Evolutionary conservation across 2,329 filamentous ascomycete genomes (phyloP).

Genomic region (Botryotinia convoluta): DNA sequence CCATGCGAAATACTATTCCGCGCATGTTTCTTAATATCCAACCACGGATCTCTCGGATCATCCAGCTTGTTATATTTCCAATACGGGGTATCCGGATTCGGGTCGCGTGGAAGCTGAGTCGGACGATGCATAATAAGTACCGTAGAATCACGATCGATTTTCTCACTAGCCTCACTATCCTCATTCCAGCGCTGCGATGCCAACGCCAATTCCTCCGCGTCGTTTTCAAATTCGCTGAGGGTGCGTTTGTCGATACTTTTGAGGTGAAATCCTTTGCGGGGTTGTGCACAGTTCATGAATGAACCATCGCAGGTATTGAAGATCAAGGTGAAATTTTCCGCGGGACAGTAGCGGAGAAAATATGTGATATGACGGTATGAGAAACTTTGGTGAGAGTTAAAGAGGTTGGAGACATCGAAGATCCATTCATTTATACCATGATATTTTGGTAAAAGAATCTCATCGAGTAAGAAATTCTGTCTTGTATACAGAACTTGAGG

Average conservation of each 20-base stretch:
- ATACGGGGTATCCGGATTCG: neutral
- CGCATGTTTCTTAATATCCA: neutral
- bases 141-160: neutral
- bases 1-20: neutral
- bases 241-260: fast-evolving
- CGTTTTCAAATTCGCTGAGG: neutral
- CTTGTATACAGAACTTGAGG: neutral
- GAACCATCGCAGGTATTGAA: neutral
- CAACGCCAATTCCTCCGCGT: fast-evolving
- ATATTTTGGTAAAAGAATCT: neutral
- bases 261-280: neutral
- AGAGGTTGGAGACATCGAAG: neutral
- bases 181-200: neutral
- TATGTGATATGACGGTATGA: neutral
- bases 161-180: neutral
- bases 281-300: neutral
- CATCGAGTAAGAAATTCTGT: neutral
- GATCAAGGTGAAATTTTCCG: neutral
- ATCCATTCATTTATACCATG: neutral
- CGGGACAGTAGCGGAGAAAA: neutral
- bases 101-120: neutral
- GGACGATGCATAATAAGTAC: neutral
- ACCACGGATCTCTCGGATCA: neutral
- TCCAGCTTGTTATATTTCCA: neutral
- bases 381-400: neutral